Conservation (phyloP, 352 stramenopile genomes). For the Phytopythium boreale region DNA sequence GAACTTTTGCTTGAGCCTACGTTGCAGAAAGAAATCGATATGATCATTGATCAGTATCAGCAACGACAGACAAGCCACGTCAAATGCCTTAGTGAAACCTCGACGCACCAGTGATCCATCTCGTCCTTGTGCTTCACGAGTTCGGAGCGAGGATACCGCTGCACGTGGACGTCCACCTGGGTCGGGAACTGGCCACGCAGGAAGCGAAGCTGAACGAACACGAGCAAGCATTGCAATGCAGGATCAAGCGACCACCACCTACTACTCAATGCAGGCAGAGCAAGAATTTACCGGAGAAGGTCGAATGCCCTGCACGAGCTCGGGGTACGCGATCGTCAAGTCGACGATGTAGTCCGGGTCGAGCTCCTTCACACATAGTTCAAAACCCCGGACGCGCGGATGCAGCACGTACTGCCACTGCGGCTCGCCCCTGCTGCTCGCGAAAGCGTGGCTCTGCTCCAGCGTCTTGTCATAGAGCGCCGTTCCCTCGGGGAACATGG, state of each 20-base stretch:
- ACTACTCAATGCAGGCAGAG: background rate
- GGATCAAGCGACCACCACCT: background rate
- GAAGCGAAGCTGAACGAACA: slow-evolving; percentile 43
- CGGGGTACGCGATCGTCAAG: slow-evolving; percentile 72
- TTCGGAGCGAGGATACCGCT: slow-evolving; percentile 42
- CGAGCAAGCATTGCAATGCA: background rate
- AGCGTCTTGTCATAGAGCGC: slow-evolving; percentile 69
- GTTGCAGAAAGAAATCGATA: slow-evolving; percentile 5
- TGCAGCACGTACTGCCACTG: slow-evolving; percentile 69
- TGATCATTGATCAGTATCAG: background rate
- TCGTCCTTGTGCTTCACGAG: slow-evolving; percentile 38
- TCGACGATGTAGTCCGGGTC: slow-evolving; percentile 70
- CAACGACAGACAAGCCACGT: background rate
- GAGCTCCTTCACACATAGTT: slow-evolving; percentile 61
- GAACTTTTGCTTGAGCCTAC: slow-evolving; percentile 60
- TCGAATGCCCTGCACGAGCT: slow-evolving; percentile 62
- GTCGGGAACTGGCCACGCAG: slow-evolving; percentile 58
- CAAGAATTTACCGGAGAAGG: slow-evolving; percentile 49
- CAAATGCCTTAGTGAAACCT: background rate
- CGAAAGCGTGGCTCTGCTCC: slow-evolving; percentile 56
- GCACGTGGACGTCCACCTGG: slow-evolving; percentile 74
- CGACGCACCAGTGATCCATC: slow-evolving; percentile 48
- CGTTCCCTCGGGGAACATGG: slow-evolving; percentile 82
- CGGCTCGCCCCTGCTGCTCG: slow-evolving; percentile 35
- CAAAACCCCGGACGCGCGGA: slow-evolving; percentile 62